phyloP scores from a whole-genome alignment of 176 grass and related monocot genomes.

The Tillandsia fasciculata region DNA sequence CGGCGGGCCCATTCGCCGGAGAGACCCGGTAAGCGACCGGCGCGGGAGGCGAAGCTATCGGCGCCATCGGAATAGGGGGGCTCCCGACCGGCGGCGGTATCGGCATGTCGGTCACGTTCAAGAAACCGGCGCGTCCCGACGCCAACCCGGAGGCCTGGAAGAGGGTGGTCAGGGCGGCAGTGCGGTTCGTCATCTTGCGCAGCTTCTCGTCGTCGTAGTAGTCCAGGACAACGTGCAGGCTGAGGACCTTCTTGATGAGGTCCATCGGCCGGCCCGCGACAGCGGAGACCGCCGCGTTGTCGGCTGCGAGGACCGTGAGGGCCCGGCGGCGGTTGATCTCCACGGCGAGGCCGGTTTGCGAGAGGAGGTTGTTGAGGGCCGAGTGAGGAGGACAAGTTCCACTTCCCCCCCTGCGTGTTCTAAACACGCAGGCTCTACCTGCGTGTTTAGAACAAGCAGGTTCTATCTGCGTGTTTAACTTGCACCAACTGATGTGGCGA shows the following conservation, averaged over 20 bases:
- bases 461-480: too few species aligned
- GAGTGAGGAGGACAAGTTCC: too few species aligned
- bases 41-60: constrained; percentile 4
- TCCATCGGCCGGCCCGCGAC: constrained; percentile 7
- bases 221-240: too few species aligned
- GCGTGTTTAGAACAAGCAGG: too few species aligned
- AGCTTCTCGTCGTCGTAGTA: too few species aligned
- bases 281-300: constrained; percentile 42
- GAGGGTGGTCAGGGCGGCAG: too few species aligned
- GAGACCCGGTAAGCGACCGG: background rate
- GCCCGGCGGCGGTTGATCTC: constrained; percentile 41
- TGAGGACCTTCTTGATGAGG: too few species aligned
- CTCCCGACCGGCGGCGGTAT: constrained; percentile 15
- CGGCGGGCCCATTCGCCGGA: too few species aligned
- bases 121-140: constrained; percentile 27
- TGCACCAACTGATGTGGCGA: too few species aligned
- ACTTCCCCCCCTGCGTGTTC: too few species aligned
- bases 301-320: constrained; percentile 43
- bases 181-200: too few species aligned
- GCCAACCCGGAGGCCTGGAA: constrained; percentile 43
- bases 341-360: constrained; percentile 27
- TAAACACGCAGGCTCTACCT: too few species aligned
- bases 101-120: constrained; percentile 28
- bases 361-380: constrained; percentile 45
- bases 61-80: background rate